Conservation (phyloP, 164 flowering plant species). For the Chloranthus sessilifolius region DNA sequence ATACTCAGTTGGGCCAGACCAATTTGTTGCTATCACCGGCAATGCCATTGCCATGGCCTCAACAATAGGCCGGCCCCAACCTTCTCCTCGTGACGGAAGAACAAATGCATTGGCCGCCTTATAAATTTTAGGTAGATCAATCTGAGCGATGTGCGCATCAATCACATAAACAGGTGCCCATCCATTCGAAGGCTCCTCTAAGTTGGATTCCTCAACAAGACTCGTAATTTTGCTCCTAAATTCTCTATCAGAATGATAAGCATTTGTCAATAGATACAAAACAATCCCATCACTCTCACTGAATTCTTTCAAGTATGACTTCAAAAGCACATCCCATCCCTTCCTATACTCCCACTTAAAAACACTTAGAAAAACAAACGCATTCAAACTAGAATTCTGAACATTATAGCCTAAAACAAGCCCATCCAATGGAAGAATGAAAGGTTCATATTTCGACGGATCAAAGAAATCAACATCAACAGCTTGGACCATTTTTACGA, state of each 20-base stretch:
- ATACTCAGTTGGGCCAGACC: slow-evolving; percentile 82
- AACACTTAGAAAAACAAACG: slow-evolving; percentile 64
- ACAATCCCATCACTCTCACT: slow-evolving; percentile 40
- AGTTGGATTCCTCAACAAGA: slow-evolving; percentile 38
- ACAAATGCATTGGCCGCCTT: slow-evolving; percentile 70
- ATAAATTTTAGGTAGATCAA: slow-evolving; percentile 57
- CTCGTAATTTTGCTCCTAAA: slow-evolving; percentile 53
- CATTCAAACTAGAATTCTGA: slow-evolving; percentile 6
- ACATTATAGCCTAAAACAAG: slow-evolving; percentile 33
- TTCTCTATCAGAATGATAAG: slow-evolving; percentile 52
- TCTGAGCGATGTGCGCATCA: slow-evolving; percentile 55
- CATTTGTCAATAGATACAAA: slow-evolving; percentile 54
- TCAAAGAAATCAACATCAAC: slow-evolving; percentile 64
- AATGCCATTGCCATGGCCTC: slow-evolving; percentile 83
- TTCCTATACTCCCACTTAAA: slow-evolving; percentile 85
- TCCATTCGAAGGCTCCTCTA: slow-evolving; percentile 41
- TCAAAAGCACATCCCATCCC: slow-evolving; percentile 79
- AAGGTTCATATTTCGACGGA: slow-evolving; percentile 43
- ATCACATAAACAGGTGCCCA: slow-evolving; percentile 63
- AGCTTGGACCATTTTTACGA: slow-evolving; percentile 65
- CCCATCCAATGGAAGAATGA: slow-evolving; percentile 30
- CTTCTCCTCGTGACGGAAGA: slow-evolving; percentile 79
- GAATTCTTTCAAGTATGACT: slow-evolving; percentile 62
- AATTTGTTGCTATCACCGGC: slow-evolving; percentile 70
- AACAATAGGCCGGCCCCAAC: slow-evolving; percentile 76